Base-by-base conservation (phyloP, 1,284 basidiomycete genomes). In the Fomitopsis betulina region DNA sequence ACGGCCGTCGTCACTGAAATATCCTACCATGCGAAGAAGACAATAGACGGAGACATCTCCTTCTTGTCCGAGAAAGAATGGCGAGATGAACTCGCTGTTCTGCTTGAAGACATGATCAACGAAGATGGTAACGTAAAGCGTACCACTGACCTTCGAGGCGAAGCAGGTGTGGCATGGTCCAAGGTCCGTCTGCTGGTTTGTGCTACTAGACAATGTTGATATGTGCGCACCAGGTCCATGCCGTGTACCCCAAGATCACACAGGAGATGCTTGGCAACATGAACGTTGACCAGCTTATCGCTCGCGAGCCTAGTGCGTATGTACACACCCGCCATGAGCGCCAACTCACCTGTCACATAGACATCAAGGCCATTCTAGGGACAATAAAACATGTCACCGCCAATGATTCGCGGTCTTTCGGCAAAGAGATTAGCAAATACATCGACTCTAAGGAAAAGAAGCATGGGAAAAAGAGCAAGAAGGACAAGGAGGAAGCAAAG, bases 1-100 rank as follows among this genome's bases (percentile, higher is more conserved):
- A 86, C 83, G 4, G 83, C 84, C 6, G 83, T 85, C n/a, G 83
- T 85, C 0, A 87, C 84, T 0, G 83, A 84, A 62, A 79, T 87
- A 33, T 70, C 74, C 0, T 81, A 85, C 62, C 83, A 86, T 61
- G 69, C 72, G 30, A 79, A 83, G 66, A 66, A 70, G 38, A 82
- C 77, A 0, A 82, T 87, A 49, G 79, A 82, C 32, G 84, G 79
- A 0, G 81, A 84, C 55, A 77, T 86, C 2, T 79, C 81, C 0
- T 87, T 86, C 65, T 69, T 86, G 32, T 75, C 80, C 0, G 75
- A 75, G 59, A 64, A 68, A 1, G 84, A 86, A 68, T 87, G 85
- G 85, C 74, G 73, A 57, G 74, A 77, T 32, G 84, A 87, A 63
- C 72, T 87, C 2, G 68, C 65, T 15, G 74, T 84, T 12, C 75